Percentiles rank a stretch among this genome's conserved stretches.
These are phyloP conservation scores for Puccinia horiana DNA, from an alignment of 1,284 basidiomycete species.

Conservation along the genomic window DNA sequence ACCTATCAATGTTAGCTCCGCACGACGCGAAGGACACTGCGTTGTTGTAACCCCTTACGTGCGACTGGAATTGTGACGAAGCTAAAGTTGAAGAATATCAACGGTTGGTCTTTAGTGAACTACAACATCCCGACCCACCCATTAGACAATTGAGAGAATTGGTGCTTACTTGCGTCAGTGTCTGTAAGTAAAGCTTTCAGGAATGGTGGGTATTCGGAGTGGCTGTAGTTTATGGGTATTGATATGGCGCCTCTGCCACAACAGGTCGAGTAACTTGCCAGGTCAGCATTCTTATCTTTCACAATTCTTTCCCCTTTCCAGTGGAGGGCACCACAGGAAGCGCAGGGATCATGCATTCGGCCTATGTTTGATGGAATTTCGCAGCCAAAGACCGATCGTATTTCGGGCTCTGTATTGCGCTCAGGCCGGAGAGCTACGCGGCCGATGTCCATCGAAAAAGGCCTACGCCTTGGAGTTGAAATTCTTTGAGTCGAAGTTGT, in stretches of 20 bases:
- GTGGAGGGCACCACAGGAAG: not conserved
- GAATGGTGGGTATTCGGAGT: not conserved
- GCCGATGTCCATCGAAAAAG: not conserved
- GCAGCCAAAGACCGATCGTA: not conserved
- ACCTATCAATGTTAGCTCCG: not conserved
- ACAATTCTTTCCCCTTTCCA: not conserved
- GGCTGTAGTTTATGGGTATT: not conserved
- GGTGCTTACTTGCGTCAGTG: not conserved
- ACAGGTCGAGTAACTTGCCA: not conserved
- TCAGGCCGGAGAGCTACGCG: not conserved
- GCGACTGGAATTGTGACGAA: no score
- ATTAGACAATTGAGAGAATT: no score
- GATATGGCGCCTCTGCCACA: not conserved
- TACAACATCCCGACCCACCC: no score
- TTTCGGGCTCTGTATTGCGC: not conserved
- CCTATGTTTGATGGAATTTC: not conserved
- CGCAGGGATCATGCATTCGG: not conserved
- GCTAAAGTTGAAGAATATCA: no score
- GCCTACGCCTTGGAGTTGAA: not conserved
- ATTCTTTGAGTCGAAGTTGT: no score
- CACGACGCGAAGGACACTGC: not conserved
- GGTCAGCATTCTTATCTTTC: not conserved
- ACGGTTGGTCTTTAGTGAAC: no score
- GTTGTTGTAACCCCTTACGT: slow-evolving; percentile 12
- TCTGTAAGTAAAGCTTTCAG: not conserved